Base-by-base conservation (phyloP, 2,329 filamentous ascomycete genomes). In the Scolecobasidium constrictum region DNA sequence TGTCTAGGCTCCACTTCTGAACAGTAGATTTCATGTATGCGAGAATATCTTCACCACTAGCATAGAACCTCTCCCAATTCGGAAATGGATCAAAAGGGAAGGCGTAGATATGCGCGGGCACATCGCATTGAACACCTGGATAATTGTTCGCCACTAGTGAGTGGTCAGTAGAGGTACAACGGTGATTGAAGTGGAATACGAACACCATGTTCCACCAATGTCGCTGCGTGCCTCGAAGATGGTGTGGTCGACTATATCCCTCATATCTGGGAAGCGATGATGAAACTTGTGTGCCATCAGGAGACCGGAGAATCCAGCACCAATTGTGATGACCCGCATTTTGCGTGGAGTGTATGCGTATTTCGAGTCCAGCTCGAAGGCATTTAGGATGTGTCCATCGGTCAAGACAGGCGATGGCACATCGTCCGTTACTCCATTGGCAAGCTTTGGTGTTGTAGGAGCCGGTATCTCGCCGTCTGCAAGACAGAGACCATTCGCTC, bases 161-260 rank as follows among this genome's bases (percentile, higher is more conserved):
- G 26, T n/a, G n/a, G 9, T 31, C n/a, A n/a, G n/a, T n/a, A n/a
- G n/a, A n/a, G n/a, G n/a, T 31, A 31, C 26, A 31, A 9, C n/a
- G n/a, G n/a, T n/a, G n/a, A n/a, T n/a, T n/a, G n/a, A n/a, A n/a
- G n/a, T n/a, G n/a, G n/a, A n/a, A n/a, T n/a, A n/a, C n/a, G 12
- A 12, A 9, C 11, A 40, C 39, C 39, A 42, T 12, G 39, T 42
- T 9, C 39, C 39, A 16, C 39, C 39, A 42, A 42, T 7, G 7
- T 40, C 28, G 9, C 9, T 9, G 31, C 20, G 11, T 26, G 7
- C 40, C 6, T 42, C 39, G 26, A 15, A 45, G n/a, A 45, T n/a
- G 4, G 22, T 41, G 12, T 40, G 23, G 12, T 42, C 26, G 11
- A 36, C 11, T 9, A 13, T 36, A 18, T 18, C 11, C 9, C 12